phyloP scores from a whole-genome alignment of 768 basidiomycete genomes.

The Leccinum sublutescens region DNA sequence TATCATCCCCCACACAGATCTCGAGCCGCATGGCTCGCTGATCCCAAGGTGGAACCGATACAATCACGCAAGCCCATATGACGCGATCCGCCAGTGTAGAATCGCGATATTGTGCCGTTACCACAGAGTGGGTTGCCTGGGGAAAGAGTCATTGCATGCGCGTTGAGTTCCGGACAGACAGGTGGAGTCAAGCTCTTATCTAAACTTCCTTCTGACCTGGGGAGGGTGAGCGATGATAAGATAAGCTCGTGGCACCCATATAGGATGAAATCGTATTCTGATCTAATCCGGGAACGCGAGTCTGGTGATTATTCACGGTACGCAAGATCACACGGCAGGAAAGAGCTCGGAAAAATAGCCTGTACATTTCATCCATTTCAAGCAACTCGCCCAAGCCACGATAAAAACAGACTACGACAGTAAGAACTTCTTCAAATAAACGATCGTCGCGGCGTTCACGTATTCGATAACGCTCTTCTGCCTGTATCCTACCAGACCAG shows the following conservation, averaged over 20 bases:
- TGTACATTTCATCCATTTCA: not conserved
- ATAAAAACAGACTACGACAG: slow-evolving; percentile 15
- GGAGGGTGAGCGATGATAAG: not conserved
- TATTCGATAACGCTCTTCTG: slow-evolving; percentile 45
- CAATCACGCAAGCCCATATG: not conserved
- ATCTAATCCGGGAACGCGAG: not conserved
- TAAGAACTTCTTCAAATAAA: slow-evolving; percentile 38
- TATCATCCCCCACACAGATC: not conserved
- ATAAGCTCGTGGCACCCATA: not conserved
- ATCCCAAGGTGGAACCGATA: not conserved
- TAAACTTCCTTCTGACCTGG: not conserved
- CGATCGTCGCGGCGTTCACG: slow-evolving; percentile 38
- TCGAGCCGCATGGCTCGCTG: not conserved
- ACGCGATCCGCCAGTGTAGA: not conserved
- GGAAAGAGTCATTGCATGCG: not conserved
- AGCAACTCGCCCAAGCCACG: not conserved
- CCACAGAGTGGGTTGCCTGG: not conserved
- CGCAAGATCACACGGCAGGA: too few relatives aligned
- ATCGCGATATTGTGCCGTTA: not conserved
- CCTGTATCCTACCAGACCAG: slow-evolving; percentile 35
- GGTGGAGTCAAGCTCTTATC: not conserved
- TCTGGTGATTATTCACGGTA: not conserved
- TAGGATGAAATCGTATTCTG: not conserved
- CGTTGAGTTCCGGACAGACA: not conserved
- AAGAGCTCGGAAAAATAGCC: too few relatives aligned